A percentile compares a stretch with the other conserved stretches of the same genome.
phyloP scores from a whole-genome alignment of 2,329 filamentous ascomycete genomes.

The Neonectria sp. region DNA sequence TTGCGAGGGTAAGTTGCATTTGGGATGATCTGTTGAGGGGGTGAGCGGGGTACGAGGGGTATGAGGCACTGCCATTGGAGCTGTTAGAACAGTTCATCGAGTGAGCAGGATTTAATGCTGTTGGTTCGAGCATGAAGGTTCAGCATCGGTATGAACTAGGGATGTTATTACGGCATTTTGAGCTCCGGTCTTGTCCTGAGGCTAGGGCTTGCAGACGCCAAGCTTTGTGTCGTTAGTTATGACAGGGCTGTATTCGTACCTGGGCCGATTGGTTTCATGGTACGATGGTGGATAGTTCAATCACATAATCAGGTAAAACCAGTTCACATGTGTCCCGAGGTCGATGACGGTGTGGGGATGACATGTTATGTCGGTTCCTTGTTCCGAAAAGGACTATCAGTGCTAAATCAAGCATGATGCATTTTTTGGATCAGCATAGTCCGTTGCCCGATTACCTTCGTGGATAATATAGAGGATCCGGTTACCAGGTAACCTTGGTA shows the following conservation, averaged over 20 bases:
- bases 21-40: constrained; percentile 2
- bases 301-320: not conserved
- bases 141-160: not conserved
- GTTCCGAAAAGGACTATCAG: not conserved
- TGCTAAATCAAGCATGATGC: not conserved
- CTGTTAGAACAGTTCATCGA: not conserved
- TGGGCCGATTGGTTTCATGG: not conserved
- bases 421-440: not conserved
- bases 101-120: not conserved
- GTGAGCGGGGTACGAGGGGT: not conserved
- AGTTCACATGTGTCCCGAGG: not conserved
- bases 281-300: not conserved
- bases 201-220: not conserved
- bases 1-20: constrained; percentile 16
- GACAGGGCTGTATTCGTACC: too few species aligned
- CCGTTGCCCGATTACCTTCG: too few species aligned
- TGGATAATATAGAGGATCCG: too few species aligned
- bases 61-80: not conserved
- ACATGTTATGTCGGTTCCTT: not conserved
- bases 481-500: too few species aligned
- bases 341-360: not conserved
- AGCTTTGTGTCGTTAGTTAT: not conserved
- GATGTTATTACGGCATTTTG: not conserved
- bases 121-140: not conserved
- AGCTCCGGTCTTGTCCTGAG: not conserved